These are phyloP conservation scores for Tremella yokohamensis DNA, from an alignment of 768 basidiomycete genomes.

Conservation along the genomic window DNA sequence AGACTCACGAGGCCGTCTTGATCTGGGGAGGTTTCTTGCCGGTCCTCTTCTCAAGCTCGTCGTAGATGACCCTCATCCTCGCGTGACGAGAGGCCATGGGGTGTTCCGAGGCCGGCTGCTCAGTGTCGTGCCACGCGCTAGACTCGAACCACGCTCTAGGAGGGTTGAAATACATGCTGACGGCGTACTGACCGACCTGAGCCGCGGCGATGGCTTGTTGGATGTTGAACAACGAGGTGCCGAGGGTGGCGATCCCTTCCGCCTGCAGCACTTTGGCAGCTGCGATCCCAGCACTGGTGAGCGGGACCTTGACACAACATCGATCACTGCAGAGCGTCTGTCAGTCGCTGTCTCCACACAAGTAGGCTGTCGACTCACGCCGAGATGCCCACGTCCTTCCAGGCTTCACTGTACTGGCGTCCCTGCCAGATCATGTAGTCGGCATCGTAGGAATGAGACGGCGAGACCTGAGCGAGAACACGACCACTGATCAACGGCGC, in stretches of 20 bases:
- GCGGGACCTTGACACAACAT: slow-evolving; percentile 63
- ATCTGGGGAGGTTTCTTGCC: slow-evolving; percentile 29
- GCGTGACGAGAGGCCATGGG: slow-evolving; percentile 25
- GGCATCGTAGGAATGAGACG: slow-evolving; percentile 33
- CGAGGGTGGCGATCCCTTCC: slow-evolving; percentile 58
- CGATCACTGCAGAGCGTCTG: slow-evolving; percentile 44
- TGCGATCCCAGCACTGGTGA: slow-evolving; percentile 57
- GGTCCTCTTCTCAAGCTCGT: slow-evolving; percentile 21
- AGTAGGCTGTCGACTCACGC: slow-evolving; percentile 35
- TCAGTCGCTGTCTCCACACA: too few relatives aligned
- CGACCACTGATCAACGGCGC: slow-evolving; percentile 33
- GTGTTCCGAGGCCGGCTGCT: slow-evolving; percentile 37
- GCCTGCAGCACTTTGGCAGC: slow-evolving; percentile 55
- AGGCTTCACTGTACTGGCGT: slow-evolving; percentile 29
- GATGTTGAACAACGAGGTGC: slow-evolving; percentile 59
- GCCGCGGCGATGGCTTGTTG: slow-evolving; percentile 60
- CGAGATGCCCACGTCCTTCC: slow-evolving; percentile 36
- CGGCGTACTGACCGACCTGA: slow-evolving; percentile 58
- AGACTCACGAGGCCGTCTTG: slow-evolving; percentile 34
- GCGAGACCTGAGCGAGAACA: slow-evolving; percentile 40
- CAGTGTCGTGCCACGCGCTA: slow-evolving; percentile 35
- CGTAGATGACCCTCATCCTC: slow-evolving; percentile 24
- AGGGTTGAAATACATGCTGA: slow-evolving; percentile 60
- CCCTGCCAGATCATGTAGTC: slow-evolving; percentile 32
- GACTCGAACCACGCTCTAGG: slow-evolving; percentile 29